Evolutionary conservation across 1,284 basidiomycete genomes (phyloP).

Genomic region (Malassezia arunalokei): DNA sequence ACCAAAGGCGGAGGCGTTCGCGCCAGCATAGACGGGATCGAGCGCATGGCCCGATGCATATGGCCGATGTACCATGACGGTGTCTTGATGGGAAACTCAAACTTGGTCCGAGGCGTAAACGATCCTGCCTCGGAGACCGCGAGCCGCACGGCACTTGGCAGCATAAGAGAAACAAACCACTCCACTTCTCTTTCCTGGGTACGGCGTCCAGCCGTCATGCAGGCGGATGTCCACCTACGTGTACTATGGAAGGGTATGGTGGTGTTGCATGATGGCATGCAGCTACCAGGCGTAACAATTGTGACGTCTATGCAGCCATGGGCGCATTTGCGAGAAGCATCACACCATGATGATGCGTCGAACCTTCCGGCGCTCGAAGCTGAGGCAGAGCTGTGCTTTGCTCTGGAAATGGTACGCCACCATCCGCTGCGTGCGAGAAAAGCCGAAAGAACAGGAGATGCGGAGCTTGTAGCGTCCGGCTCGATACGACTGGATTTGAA

Average conservation of each 20-base stretch:
- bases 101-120: slow-evolving; percentile 45
- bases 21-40: slow-evolving; percentile 52
- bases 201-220: background rate
- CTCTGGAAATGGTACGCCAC: slow-evolving; percentile 42
- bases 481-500: slow-evolving; percentile 10
- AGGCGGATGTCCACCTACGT: background rate
- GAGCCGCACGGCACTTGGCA: background rate
- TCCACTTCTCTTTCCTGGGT: too few relatives aligned
- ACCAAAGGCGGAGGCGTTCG: slow-evolving; percentile 67
- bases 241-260: slow-evolving; percentile 33
- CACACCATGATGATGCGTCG: background rate
- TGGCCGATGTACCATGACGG: slow-evolving; percentile 95
- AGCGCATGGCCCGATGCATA: slow-evolving; percentile 54
- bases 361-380: slow-evolving; percentile 6
- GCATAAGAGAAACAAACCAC: too few relatives aligned
- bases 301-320: slow-evolving; percentile 35
- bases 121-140: background rate
- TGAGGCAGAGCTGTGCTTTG: slow-evolving; percentile 37
- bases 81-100: slow-evolving; percentile 50
- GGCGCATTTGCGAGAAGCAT: background rate
- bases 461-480: slow-evolving; percentile 10
- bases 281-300: slow-evolving; percentile 31
- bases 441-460: too few relatives aligned
- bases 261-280: slow-evolving; percentile 32
- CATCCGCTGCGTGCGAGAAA: slow-evolving; percentile 17